These are phyloP conservation scores for Hibiscus trionum DNA, from an alignment of 345 rosid genomes.

Conservation along the genomic window DNA sequence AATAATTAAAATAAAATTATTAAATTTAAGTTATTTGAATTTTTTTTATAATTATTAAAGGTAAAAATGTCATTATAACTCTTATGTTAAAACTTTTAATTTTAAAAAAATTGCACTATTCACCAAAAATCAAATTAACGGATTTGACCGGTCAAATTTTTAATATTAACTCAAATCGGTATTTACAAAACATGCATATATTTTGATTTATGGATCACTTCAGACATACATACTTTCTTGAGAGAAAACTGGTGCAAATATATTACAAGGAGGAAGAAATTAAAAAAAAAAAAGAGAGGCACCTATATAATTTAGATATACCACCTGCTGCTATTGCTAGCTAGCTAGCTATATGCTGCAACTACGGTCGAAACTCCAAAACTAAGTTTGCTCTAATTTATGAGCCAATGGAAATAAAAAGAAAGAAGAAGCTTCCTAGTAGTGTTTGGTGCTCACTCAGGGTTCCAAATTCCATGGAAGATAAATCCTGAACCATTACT, in stretches of 20 bases:
- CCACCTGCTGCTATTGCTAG: conserved; percentile 2
- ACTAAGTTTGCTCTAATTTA: background rate
- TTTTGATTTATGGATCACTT: no score
- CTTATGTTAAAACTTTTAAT: no score
- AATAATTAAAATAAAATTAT: no score
- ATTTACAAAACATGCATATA: no score
- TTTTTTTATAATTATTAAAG: no score
- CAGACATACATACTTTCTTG: background rate
- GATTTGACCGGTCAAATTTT: no score
- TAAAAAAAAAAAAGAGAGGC: background rate
- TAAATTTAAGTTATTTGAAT: no score
- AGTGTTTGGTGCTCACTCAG: background rate
- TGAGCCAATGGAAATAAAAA: background rate
- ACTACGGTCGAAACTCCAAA: background rate
- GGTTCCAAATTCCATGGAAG: background rate
- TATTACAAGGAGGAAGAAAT: background rate
- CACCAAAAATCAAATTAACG: no score
- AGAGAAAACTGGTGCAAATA: background rate
- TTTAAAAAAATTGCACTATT: no score
- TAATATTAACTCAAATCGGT: no score
- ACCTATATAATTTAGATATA: background rate
- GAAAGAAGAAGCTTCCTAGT: background rate
- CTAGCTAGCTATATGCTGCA: background rate
- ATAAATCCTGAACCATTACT: background rate
- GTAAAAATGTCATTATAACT: no score